Percentiles rank a stretch among this genome's conserved stretches.
phyloP scores from a whole-genome alignment of 2,329 filamentous ascomycete genomes.

The Colletotrichum camelliae region DNA sequence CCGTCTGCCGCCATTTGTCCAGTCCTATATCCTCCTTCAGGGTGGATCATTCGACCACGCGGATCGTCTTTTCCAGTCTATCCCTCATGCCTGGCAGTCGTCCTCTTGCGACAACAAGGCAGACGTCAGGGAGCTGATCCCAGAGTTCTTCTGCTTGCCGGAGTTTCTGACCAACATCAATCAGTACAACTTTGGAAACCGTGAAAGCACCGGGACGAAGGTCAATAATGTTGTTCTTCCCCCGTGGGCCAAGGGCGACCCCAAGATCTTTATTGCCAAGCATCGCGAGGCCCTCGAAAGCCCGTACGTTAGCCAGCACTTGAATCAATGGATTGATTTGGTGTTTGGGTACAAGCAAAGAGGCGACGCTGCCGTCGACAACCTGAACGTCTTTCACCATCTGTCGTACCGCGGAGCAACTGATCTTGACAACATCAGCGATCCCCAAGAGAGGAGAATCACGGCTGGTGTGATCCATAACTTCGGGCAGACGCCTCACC shows the following conservation, averaged over 20 bases:
- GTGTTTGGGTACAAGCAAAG: slow-evolving; percentile 94
- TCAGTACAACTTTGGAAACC: slow-evolving; percentile 88
- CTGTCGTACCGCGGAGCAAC: slow-evolving; percentile 94
- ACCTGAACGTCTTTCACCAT: slow-evolving; percentile 94
- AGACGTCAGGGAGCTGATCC: slow-evolving; percentile 92
- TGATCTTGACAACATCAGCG: slow-evolving; percentile 88
- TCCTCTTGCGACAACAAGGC: slow-evolving; percentile 89
- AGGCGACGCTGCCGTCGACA: slow-evolving; percentile 89
- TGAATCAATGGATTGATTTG: slow-evolving; percentile 96
- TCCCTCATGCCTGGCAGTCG: slow-evolving; percentile 89
- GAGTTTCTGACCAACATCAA: slow-evolving; percentile 96
- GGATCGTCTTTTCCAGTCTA: slow-evolving; percentile 92
- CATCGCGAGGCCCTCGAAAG: slow-evolving; percentile 96
- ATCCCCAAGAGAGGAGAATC: slow-evolving; percentile 84
- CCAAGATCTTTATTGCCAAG: slow-evolving; percentile 93
- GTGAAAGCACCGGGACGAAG: slow-evolving; percentile 78
- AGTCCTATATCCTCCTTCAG: slow-evolving; percentile 92
- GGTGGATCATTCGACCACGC: slow-evolving; percentile 97
- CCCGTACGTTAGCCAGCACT: slow-evolving; percentile 84
- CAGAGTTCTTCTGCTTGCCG: slow-evolving; percentile 96
- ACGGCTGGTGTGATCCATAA: slow-evolving; percentile 98
- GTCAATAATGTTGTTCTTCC: slow-evolving; percentile 91
- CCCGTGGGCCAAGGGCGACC: slow-evolving; percentile 95
- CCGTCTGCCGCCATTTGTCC: slow-evolving; percentile 92
- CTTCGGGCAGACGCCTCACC: slow-evolving; percentile 96